phyloP scores from a whole-genome alignment of 225 moss, liverwort and hornwort species.

The Marchantia paleacea region DNA sequence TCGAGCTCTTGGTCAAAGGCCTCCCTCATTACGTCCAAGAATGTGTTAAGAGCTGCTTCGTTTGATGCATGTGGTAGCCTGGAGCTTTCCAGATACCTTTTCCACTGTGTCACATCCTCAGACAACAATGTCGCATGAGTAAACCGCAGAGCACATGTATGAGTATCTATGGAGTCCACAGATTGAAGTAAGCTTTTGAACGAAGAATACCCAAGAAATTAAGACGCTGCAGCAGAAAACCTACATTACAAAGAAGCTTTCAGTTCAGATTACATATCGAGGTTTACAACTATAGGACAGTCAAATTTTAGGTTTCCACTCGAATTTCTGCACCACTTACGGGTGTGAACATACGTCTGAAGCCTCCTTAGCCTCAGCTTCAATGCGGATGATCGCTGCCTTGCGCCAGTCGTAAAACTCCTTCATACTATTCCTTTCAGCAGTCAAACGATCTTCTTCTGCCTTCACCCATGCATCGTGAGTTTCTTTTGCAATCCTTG shows the following conservation, averaged over 20 bases:
- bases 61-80: conserved; percentile 83
- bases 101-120: conserved; percentile 53
- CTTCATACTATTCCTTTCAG: conserved; percentile 62
- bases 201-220: background rate
- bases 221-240: too few relatives aligned
- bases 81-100: conserved; percentile 70
- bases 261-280: background rate
- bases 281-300: too few relatives aligned
- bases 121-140: background rate
- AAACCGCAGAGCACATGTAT: background rate
- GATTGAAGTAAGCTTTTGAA: background rate
- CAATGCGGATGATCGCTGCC: conserved; percentile 53
- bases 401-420: conserved; percentile 55
- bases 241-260: background rate
- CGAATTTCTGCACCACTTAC: conserved; percentile 14
- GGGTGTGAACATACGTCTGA: conserved; percentile 50
- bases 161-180: background rate
- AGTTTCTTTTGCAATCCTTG: conserved; percentile 52
- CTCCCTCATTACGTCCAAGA: conserved; percentile 52
- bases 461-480: conserved; percentile 67
- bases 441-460: conserved; percentile 64
- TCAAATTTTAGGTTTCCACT: conserved; percentile 1
- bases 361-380: conserved; percentile 48
- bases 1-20: conserved; percentile 69
- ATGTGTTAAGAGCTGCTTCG: conserved; percentile 70